A percentile compares a stretch with the other conserved stretches of the same genome.
These are phyloP conservation scores for Pelargonium hybrid DNA, from an alignment of 441 rosid genomes.

Conservation along the genomic window DNA sequence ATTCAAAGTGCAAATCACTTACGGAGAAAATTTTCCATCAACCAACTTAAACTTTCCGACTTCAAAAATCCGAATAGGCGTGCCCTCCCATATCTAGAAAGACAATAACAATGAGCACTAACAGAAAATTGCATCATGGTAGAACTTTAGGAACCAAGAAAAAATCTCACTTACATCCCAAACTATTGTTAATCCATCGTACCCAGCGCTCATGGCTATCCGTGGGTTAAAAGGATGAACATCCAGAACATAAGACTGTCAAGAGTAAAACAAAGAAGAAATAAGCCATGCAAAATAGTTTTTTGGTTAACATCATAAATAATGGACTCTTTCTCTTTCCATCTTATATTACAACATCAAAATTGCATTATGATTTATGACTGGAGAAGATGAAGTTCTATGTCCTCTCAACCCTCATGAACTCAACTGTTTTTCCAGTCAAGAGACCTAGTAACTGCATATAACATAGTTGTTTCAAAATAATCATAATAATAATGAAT, in stretches of 20 bases:
- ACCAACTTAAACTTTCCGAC: constrained; percentile 86
- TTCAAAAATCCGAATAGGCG: constrained; percentile 75
- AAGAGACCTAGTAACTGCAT: not conserved
- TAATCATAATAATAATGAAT: constrained; percentile 2
- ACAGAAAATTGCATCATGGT: constrained; percentile 11
- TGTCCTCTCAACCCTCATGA: not conserved
- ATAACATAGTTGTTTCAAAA: not conserved
- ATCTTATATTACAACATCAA: constrained; percentile 6
- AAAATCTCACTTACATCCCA: constrained; percentile 79
- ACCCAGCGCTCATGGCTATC: constrained; percentile 99
- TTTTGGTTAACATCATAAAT: not conserved
- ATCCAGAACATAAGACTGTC: constrained; percentile 95
- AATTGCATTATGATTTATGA: not conserved
- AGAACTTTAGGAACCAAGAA: constrained; percentile 22
- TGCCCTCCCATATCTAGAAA: constrained; percentile 96
- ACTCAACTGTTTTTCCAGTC: not conserved
- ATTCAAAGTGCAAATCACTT: constrained; percentile 31
- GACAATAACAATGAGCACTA: constrained; percentile 15
- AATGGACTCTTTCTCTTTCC: not conserved
- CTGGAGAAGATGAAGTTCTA: constrained; percentile 5
- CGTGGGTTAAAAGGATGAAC: constrained; percentile 99
- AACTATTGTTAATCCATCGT: constrained; percentile 91
- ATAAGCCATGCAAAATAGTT: constrained; percentile 18
- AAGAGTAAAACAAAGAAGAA: constrained; percentile 17
- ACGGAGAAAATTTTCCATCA: constrained; percentile 99